Base-by-base conservation (phyloP, 2,329 filamentous ascomycete species). In the Bretziella fagacearum region DNA sequence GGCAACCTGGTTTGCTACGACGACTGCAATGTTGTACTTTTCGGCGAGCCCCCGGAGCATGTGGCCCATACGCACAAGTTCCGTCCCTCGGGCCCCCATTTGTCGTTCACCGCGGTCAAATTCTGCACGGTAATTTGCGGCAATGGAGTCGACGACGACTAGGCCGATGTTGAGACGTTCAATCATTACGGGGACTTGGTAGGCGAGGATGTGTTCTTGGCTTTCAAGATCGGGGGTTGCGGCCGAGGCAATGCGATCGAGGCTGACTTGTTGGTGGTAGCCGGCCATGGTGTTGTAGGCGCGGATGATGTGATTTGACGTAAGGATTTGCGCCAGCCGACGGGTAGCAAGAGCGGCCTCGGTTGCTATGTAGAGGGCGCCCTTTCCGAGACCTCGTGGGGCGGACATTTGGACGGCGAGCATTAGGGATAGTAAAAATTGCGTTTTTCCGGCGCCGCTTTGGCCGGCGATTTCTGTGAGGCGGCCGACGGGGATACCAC, bases 101-200 rank as follows among this genome's bases (percentile, higher is more conserved):
- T 39, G 26, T 53, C 77, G 76, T 55, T 62, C 66, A 53, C 62
- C 63, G 47, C 58, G 60, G 45, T 60, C 60, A 56, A 86, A 91
- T 60, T 96, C 89, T 43, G 84, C 87, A 53, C 91, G 81, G 62
- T 91, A 98, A 63, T 98, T 98, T 51, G 91, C 86, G 0, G 91
- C 87, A 23, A 98, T 81, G 4, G 84, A 93, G 64, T 98, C 91
- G 26, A 98, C 65, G 11, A 96, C 72, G 1, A 98, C 64, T 1
- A 98, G 71, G 2, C 89, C 85, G 45, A 94, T 69, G 52, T 79
- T 71, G 60, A 84, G 77, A 40, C 83, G 75, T 53, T 73, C 66
- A 17, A 94, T 76, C 23, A 86, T 79, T 15, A 94, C 81, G 1
- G 91, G 91, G 4, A 96, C 78, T 61, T 98, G 91, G 62, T 84